Evolutionary conservation across 2,329 filamentous ascomycete species (phyloP).

Genomic region (Boeremia exigua): DNA sequence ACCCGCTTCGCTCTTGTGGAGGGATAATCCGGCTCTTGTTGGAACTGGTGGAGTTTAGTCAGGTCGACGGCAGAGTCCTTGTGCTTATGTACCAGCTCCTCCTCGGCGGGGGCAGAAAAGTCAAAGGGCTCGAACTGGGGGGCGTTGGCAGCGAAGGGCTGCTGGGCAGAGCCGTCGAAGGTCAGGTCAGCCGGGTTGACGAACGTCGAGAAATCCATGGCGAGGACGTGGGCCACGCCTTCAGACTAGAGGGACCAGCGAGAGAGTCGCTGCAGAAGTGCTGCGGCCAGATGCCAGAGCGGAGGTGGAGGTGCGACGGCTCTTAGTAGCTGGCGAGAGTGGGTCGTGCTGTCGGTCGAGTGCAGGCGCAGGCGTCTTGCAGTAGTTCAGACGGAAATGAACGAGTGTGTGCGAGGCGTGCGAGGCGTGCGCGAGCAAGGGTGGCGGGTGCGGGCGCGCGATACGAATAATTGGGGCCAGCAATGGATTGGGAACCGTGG

Average conservation of each 20-base stretch:
- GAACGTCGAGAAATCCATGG: slow-evolving; percentile 28
- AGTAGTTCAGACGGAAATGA: slow-evolving; percentile 12
- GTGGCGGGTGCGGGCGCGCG: slow-evolving; percentile 7
- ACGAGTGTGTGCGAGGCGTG: background rate
- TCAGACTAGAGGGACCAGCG: background rate
- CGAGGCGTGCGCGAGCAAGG: background rate
- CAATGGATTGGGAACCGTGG: slow-evolving; percentile 8
- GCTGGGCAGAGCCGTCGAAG: slow-evolving; percentile 13
- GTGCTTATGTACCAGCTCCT: slow-evolving; percentile 25
- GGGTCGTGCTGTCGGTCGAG: slow-evolving; percentile 9
- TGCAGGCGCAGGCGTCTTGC: slow-evolving; percentile 13
- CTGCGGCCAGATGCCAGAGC: background rate
- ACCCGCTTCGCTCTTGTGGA: slow-evolving; percentile 22
- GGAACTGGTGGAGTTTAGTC: slow-evolving; percentile 22
- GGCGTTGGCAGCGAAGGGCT: slow-evolving; percentile 14
- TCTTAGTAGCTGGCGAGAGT: slow-evolving; percentile 4
- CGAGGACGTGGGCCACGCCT: slow-evolving; percentile 8
- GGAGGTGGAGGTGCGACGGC: background rate
- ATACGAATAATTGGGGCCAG: slow-evolving; percentile 6
- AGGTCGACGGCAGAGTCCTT: slow-evolving; percentile 36
- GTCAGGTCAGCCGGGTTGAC: slow-evolving; percentile 21
- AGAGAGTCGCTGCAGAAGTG: background rate
- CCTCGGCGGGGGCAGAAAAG: slow-evolving; percentile 22
- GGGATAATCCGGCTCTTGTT: slow-evolving; percentile 13
- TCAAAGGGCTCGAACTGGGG: slow-evolving; percentile 25